Percentiles rank a stretch among this genome's conserved stretches.
Evolutionary conservation across 2,329 filamentous ascomycete genomes (phyloP).

Genomic region (Cyphellophora europaea): DNA sequence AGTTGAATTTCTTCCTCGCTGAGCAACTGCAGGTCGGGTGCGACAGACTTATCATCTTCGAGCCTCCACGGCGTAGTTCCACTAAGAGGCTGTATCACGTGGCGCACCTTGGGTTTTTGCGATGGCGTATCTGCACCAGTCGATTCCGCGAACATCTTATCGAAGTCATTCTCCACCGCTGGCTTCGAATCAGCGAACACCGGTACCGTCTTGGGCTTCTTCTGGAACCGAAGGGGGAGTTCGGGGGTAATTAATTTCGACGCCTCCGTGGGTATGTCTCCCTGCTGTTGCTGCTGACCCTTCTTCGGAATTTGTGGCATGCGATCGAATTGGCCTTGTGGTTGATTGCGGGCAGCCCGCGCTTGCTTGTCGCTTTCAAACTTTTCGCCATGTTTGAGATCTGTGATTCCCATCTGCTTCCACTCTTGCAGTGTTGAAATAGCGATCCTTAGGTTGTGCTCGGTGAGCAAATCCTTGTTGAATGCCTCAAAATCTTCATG

Average conservation of each 20-base stretch:
- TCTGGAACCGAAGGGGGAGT: conserved; percentile 54
- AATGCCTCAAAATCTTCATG: conserved; percentile 81
- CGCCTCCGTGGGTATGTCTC: conserved; percentile 67
- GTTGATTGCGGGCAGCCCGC: conserved; percentile 55
- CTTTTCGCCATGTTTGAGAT: conserved; percentile 77
- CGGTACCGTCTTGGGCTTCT: conserved; percentile 27
- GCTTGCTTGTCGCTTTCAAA: conserved; percentile 82
- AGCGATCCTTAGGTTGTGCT: conserved; percentile 82
- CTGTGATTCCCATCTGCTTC: conserved; percentile 74
- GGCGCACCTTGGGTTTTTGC: conserved; percentile 37
- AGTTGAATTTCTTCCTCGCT: conserved; percentile 76
- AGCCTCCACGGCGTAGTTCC: conserved; percentile 49
- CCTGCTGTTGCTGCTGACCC: conserved; percentile 56
- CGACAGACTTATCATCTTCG: conserved; percentile 62
- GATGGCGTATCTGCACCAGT: conserved; percentile 31
- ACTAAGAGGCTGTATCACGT: conserved; percentile 39
- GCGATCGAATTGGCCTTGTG: conserved; percentile 78
- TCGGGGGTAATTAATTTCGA: conserved; percentile 71
- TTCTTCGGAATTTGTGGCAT: conserved; percentile 52
- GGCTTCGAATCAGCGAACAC: conserved; percentile 23
- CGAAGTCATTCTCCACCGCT: conserved; percentile 40
- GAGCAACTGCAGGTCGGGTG: conserved; percentile 68
- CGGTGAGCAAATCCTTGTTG: conserved; percentile 75
- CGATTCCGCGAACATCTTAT: conserved; percentile 47
- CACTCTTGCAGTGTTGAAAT: conserved; percentile 90